Evolutionary conservation across 2,329 filamentous ascomycete species (phyloP), one percentile per base, ranked within the genome.

Genomic region (Trichoderma aggressivum): DNA sequence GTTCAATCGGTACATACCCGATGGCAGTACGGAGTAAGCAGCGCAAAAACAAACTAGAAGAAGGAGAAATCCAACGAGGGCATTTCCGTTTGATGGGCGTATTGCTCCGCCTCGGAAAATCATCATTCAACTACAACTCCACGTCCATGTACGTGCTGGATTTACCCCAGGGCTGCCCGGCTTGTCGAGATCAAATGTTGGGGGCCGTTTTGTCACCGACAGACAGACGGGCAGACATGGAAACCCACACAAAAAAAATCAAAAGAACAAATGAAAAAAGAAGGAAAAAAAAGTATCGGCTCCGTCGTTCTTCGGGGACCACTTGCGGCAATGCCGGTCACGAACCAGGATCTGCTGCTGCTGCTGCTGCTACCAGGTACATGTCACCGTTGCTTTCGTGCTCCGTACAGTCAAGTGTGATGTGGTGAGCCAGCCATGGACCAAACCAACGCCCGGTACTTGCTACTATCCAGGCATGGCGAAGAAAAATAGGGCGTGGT

Each of bases 261-360:
- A 34, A 34, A 11, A 47, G 21, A 39, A n/a, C 18, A 3, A 39
- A 8, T 7, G 30, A 18, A 34, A 21, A 30, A 2, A 65, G 12
- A 18, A 16, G 3, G 8, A 39, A n/a, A 26, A 65, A 28, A 36
- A 16, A 67, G 12, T 5, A 55, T 30, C 26, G 56, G 55, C 65
- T 53, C 36, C 28, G 28, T 68, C 65, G 65, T 68, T 53, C 36
- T 47, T 36, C 36, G 56, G 53, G 56, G 26, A 34, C 56, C 56
- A 60, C 39, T 53, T 47, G 65, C 55, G 65, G 56, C 26, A 69
- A 69, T 69, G 65, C 65, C 56, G 65, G 65, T 28, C 55, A 69
- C 39, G 30, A 47, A 47, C 65, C 26, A 53, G 65, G 65, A 61
- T 60, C 65, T 30, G 55, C 55, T 58, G 28, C 30, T 55, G 5